Evolutionary conservation across 2,329 filamentous ascomycete genomes (phyloP).

Genomic region (Diplodia mutila): DNA sequence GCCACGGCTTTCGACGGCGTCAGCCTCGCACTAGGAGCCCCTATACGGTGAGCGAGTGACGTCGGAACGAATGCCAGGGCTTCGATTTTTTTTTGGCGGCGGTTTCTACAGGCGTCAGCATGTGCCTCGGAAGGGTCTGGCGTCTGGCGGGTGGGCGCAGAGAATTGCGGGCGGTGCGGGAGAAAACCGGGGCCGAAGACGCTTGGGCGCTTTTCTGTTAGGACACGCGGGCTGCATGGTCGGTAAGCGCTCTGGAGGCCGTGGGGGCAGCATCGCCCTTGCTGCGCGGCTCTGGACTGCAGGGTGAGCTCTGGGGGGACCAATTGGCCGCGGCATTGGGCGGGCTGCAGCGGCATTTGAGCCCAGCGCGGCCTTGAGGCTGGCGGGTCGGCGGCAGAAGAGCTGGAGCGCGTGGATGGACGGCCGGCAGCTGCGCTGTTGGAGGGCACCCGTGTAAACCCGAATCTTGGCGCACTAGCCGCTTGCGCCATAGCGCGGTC

Average conservation of each 20-base stretch:
- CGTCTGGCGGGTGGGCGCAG: background rate
- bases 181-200: conserved; percentile 19
- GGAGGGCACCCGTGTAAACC: background rate
- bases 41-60: background rate
- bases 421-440: background rate
- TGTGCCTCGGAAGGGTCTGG: conserved; percentile 13
- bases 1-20: background rate
- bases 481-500: background rate
- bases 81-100: background rate
- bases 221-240: background rate
- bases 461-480: background rate
- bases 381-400: background rate
- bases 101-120: background rate
- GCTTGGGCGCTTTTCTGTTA: background rate
- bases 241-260: background rate
- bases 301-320: no score
- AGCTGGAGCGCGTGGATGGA: background rate
- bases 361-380: conserved; percentile 3
- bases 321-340: background rate
- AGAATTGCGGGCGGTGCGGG: conserved; percentile 13
- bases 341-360: background rate
- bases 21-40: background rate
- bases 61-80: background rate
- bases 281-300: conserved; percentile 5
- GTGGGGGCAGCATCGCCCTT: background rate